Base-by-base conservation (phyloP, 2,329 filamentous ascomycete genomes). In the Ophiostoma quercus region DNA sequence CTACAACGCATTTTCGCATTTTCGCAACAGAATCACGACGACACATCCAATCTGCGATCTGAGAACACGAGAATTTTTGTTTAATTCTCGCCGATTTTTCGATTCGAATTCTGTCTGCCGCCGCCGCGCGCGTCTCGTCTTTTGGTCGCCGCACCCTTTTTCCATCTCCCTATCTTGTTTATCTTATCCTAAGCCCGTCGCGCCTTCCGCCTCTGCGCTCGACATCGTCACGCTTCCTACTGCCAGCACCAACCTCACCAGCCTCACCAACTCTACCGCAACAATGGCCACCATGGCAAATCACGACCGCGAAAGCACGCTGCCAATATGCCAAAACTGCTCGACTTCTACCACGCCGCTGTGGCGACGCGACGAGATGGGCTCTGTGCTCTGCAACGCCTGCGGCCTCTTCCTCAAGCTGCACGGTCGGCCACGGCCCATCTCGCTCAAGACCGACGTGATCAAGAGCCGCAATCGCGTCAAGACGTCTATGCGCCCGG, bases 401-500 rank as follows among this genome's bases (percentile, higher is more conserved):
- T 99, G 95, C 81, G 95, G 95, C 71, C 86, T 99, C 70, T 99
- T 98, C 80, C 86, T 98, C 76, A 99, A 99, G 85, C 86, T 99
- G 75, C 95, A 99, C 79, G 94, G 94, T 73, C 91, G 94, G 34
- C 88, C 95, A 72, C 90, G 95, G 70, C 95, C 95, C 75, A 97
- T 97, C 79, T 96, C 92, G 75, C 86, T 99, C 76, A 99, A 99
- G 85, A 98, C 95, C 67, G 95, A 99, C 83, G 94, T 98, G 75
- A 99, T 99, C 83, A 99, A 99, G 84, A 97, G 94, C 83, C 92
- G 95, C 77, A 99, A 99, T 81, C 89, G 95, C 74, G 94, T 98
- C 75, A 98, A 98, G 84, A 95, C 93, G 63, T 74, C 74, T 37
- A 87, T 88, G 79, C 86, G 87, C 69, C 87, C 91, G 9, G 92